A percentile compares a stretch with the other conserved stretches of the same genome.
These are phyloP conservation scores for Lepidium didymum DNA, from an alignment of 345 rosid species.

Conservation along the genomic window DNA sequence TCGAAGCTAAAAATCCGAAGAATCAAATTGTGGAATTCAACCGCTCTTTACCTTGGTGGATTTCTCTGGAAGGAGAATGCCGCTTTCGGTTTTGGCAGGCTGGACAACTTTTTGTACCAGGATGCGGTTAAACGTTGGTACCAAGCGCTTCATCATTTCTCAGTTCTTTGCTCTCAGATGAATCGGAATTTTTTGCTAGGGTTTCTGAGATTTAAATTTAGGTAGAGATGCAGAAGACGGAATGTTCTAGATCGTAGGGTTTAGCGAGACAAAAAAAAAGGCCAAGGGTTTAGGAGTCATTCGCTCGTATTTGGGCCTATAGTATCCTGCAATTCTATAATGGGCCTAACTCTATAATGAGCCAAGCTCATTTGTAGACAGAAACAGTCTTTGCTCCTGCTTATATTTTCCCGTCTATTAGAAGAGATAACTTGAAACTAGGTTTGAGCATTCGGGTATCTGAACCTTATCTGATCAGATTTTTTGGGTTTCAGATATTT, in stretches of 20 bases:
- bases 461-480: too few relatives aligned
- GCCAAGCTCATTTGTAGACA: neutral
- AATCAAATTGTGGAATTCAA: neutral
- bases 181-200: neutral
- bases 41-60: slow-evolving; percentile 40
- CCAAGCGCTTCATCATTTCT: slow-evolving; percentile 71
- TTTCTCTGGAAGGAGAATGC: slow-evolving; percentile 75
- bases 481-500: too few relatives aligned
- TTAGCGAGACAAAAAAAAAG: neutral
- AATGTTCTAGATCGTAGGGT: slow-evolving; percentile 26
- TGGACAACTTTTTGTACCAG: slow-evolving; percentile 70
- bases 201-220: neutral
- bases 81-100: slow-evolving; percentile 72
- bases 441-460: too few relatives aligned
- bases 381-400: neutral
- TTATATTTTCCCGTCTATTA: neutral
- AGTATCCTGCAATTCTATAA: neutral
- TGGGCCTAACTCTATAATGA: neutral
- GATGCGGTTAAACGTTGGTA: slow-evolving; percentile 67
- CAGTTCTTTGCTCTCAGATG: neutral
- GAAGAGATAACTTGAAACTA: too few relatives aligned
- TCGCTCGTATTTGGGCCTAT: slow-evolving; percentile 3
- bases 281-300: slow-evolving; percentile 8
- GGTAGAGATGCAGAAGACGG: neutral
- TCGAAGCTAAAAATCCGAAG: neutral